Percentiles rank a stretch among this genome's conserved stretches.
Evolutionary conservation across 306 rosid species (phyloP).

Genomic region (Medicago arabica): DNA sequence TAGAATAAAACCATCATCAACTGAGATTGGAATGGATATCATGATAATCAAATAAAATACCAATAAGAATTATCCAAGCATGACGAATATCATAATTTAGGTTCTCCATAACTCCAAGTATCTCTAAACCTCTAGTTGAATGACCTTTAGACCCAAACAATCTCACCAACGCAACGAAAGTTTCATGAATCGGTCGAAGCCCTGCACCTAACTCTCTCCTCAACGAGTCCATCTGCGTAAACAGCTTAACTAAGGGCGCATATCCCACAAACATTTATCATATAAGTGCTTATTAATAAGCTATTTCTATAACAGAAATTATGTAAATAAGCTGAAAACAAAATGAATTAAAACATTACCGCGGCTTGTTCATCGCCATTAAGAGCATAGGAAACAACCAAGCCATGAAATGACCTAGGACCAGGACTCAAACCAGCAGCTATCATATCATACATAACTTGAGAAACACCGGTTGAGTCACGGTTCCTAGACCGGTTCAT

Average conservation of each 20-base stretch:
- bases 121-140: conserved; percentile 68
- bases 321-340: neutral
- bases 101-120: conserved; percentile 89
- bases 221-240: conserved; percentile 70
- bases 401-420: conserved; percentile 91
- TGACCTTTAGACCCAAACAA: conserved; percentile 78
- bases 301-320: neutral
- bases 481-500: conserved; percentile 80
- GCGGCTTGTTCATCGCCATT: conserved; percentile 80
- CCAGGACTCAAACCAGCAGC: conserved; percentile 93
- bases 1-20: conserved; percentile 22
- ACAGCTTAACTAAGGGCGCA: neutral
- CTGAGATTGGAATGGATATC: neutral
- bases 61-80: conserved; percentile 85
- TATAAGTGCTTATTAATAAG: neutral
- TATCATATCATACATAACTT: conserved; percentile 89
- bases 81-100: conserved; percentile 80
- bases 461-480: conserved; percentile 70
- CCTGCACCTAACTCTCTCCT: conserved; percentile 87
- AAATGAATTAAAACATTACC: conserved; percentile 51
- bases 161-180: conserved; percentile 78
- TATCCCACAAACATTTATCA: neutral
- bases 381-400: conserved; percentile 76
- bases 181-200: conserved; percentile 88
- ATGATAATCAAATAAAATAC: conserved; percentile 40